A percentile compares a stretch with the other conserved stretches of the same genome.
These are phyloP conservation scores for Agroathelia rolfsii DNA, from an alignment of 1,284 basidiomycete species.

Conservation along the genomic window DNA sequence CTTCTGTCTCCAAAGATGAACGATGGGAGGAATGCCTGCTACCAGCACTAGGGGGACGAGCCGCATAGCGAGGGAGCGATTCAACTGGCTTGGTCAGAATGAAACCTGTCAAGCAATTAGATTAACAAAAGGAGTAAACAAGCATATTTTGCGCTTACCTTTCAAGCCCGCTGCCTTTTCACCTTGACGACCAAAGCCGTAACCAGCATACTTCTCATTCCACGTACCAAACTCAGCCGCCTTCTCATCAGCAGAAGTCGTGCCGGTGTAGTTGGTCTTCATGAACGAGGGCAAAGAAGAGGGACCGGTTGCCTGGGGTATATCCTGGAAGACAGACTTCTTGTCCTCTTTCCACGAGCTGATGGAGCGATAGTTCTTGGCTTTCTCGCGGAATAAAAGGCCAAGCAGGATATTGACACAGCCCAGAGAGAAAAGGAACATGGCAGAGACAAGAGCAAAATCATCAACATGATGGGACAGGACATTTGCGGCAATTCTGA, in stretches of 20 bases:
- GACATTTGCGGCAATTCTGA: constrained; percentile 64
- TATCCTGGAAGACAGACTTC: constrained; percentile 42
- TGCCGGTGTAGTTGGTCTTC: constrained; percentile 16
- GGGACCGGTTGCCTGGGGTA: constrained; percentile 27
- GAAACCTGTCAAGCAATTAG: constrained; percentile 24
- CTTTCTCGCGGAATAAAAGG: constrained; percentile 57
- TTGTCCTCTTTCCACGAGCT: constrained; percentile 53
- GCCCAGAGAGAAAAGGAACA: constrained; percentile 80
- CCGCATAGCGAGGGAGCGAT: constrained; percentile 44
- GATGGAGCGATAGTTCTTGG: constrained; percentile 55
- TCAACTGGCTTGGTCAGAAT: constrained; percentile 45
- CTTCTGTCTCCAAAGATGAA: constrained; percentile 8
- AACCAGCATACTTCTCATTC: constrained; percentile 30
- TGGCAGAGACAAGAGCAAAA: constrained; percentile 76
- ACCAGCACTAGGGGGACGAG: constrained; percentile 9
- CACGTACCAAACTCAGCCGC: constrained; percentile 16
- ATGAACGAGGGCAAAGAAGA: constrained; percentile 31
- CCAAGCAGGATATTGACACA: constrained; percentile 76
- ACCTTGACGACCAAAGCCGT: constrained; percentile 70
- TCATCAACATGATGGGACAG: constrained; percentile 73
- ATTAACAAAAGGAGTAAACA: not conserved
- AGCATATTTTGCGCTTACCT: constrained; percentile 35
- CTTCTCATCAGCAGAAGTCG: constrained; percentile 12
- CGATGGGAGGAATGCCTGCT: constrained; percentile 3
- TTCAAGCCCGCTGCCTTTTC: constrained; percentile 61